Percentiles rank a stretch among this genome's conserved stretches.
Conservation (phyloP, 2,329 filamentous ascomycete genomes). For the Aphanoascus verrucosus region DNA sequence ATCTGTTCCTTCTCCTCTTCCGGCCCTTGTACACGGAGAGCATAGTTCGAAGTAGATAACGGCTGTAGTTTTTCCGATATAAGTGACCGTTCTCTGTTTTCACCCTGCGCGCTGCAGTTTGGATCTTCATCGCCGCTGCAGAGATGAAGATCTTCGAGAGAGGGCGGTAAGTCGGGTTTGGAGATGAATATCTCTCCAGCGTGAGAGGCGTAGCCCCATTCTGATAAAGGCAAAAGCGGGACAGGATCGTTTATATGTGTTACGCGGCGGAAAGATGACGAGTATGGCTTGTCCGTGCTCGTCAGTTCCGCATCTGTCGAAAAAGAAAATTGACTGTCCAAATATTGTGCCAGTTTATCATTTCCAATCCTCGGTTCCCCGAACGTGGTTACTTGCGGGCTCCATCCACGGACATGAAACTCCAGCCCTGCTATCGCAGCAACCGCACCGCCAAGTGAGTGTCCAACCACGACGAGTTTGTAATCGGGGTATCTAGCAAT, state of each 20-base stretch:
- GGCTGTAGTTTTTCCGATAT: neutral
- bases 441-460: conserved; percentile 86
- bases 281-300: conserved; percentile 14
- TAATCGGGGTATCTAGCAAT: conserved; percentile 57
- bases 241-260: conserved; percentile 84
- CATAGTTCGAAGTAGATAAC: neutral
- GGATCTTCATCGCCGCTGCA: conserved; percentile 64
- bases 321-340: conserved; percentile 42
- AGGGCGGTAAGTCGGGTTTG: conserved; percentile 58
- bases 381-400: conserved; percentile 75
- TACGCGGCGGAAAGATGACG: conserved; percentile 55
- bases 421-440: conserved; percentile 80
- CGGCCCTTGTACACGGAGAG: conserved; percentile 10
- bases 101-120: conserved; percentile 50
- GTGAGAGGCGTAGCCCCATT: conserved; percentile 83
- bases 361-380: conserved; percentile 67
- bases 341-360: conserved; percentile 41
- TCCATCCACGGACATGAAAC: conserved; percentile 63
- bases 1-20: neutral
- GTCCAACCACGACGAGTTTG: conserved; percentile 67
- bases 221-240: conserved; percentile 68
- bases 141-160: conserved; percentile 54
- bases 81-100: neutral
- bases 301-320: conserved; percentile 10
- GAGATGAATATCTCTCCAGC: conserved; percentile 79